phyloP scores from a whole-genome alignment of 495 filamentous ascomycete genomes.

The Xylaria cubensis region DNA sequence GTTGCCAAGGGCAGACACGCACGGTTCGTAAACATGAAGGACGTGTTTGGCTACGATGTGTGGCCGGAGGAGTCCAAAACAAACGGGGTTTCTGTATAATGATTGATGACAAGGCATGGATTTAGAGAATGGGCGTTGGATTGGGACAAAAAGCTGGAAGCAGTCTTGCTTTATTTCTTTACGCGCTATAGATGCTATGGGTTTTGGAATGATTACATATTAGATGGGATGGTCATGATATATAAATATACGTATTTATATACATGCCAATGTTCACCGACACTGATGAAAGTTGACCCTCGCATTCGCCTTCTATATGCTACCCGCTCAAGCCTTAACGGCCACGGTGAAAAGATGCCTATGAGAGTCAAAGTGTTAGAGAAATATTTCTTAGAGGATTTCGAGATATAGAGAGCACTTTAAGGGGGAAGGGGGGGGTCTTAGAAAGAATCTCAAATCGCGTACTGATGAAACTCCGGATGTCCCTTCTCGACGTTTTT shows the following conservation, averaged over 20 bases:
- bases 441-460: not conserved
- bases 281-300: not conserved
- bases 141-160: not conserved
- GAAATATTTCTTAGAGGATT: not conserved
- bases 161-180: not conserved
- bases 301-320: not conserved
- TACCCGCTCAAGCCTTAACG: conserved; percentile 17
- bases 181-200: not conserved
- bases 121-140: not conserved
- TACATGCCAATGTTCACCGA: not conserved
- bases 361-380: not conserved
- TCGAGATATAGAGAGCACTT: not conserved
- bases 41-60: conserved; percentile 61
- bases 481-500: conserved; percentile 35
- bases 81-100: conserved; percentile 52
- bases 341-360: conserved; percentile 31
- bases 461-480: conserved; percentile 27
- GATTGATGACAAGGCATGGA: not conserved
- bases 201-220: not conserved
- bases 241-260: not conserved
- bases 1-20: conserved; percentile 59
- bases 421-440: too few relatives aligned
- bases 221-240: not conserved
- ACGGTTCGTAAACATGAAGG: conserved; percentile 84
- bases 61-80: conserved; percentile 54